Evolutionary conservation across 257 asterid species (phyloP).

Genomic region (Rehmannia glutinosa): DNA sequence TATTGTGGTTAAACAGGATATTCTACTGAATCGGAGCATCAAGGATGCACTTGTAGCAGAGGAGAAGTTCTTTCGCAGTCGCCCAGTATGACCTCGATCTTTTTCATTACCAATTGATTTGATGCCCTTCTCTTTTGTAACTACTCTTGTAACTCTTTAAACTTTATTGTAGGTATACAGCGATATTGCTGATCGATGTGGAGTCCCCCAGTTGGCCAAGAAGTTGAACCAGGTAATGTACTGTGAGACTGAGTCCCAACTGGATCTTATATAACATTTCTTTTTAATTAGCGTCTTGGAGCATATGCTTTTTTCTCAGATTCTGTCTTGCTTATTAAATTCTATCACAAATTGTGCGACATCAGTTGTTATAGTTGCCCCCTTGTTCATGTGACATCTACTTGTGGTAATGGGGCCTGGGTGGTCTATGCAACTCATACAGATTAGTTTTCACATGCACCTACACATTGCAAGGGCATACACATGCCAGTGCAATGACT

Average conservation of each 20-base stretch:
- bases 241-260: neutral
- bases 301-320: neutral
- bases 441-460: neutral
- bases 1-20: constrained; percentile 58
- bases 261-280: neutral
- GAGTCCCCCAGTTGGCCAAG: constrained; percentile 81
- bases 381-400: constrained; percentile 1
- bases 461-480: neutral
- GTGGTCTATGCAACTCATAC: neutral
- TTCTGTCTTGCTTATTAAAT: neutral
- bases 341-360: neutral
- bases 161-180: constrained; percentile 59
- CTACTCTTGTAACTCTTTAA: neutral
- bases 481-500: neutral
- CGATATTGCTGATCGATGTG: constrained; percentile 80
- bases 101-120: constrained; percentile 18
- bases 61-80: constrained; percentile 84
- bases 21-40: constrained; percentile 60
- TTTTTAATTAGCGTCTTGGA: neutral
- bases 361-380: neutral
- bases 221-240: constrained; percentile 75
- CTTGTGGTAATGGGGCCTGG: neutral
- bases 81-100: constrained; percentile 51
- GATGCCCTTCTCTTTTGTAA: neutral
- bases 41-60: constrained; percentile 90